Base-by-base conservation (phyloP, 2,329 filamentous ascomycete genomes). In the Allantophomopsis lycopodina region DNA sequence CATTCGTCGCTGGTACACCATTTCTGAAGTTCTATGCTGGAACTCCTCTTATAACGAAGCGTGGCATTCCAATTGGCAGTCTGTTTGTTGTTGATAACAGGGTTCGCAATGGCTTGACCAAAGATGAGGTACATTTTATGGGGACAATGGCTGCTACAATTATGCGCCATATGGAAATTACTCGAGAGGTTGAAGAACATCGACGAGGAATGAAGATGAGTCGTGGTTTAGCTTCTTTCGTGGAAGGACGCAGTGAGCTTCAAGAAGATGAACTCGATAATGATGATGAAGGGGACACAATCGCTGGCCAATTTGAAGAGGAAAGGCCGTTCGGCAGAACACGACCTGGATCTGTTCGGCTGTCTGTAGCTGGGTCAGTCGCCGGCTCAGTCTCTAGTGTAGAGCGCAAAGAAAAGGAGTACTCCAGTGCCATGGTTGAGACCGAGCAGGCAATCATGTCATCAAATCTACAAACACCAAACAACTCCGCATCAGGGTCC, bases 131-230 rank as follows among this genome's bases (percentile, higher is more conserved):
- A 2, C 60, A 64, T 15, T 77, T 76, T 38, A 62, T 82, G 56
- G 68, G 71, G 34, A 71, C 71, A 15, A 64, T 80, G 56, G 62
- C 69, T 0, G 58, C 58, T 16, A 68, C 73, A 1, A 62, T 76
- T 4, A 75, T 78, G 60, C 66, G 71, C 31, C 76, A 81, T 43
- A 51, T 83, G 18, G 74, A 77, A 55, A 71, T 65, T 63, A 68
- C 60, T 30, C 63, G 66, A 51, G 69, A 61, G 44, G 65, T 59
- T 33, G 71, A 66, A 43, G 72, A 69, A 47, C 70, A 66, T 48
- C 67, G 62, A 46, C 66, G 64, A 45, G 72, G 62, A 31, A 72
- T 64, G 47, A 69, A 64, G 49, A 77, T 69, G 58, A 69, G 65
- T 40, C 60, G 66, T 13, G 70, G 71, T 0, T 53, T 77, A 8